phyloP scores from a whole-genome alignment of 805 yeast genomes.

The Scheffersomyces amazonensis region DNA sequence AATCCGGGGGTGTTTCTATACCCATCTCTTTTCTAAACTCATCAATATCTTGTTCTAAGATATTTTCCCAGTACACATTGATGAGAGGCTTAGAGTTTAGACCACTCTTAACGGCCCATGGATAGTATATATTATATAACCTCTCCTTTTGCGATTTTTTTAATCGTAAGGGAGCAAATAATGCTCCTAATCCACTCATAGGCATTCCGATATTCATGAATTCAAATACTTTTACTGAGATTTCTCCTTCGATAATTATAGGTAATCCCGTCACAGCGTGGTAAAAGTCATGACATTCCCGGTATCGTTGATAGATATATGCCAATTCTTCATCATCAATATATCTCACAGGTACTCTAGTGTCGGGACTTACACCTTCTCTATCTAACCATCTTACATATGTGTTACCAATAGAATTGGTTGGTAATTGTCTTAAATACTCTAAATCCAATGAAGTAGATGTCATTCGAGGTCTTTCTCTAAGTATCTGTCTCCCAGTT shows the following conservation, averaged over 20 bases:
- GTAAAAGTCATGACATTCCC: slow-evolving; percentile 96
- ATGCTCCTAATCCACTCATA: slow-evolving; percentile 90
- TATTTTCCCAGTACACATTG: slow-evolving; percentile 89
- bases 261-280: slow-evolving; percentile 92
- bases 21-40: slow-evolving; percentile 72
- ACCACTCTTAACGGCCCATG: slow-evolving; percentile 84
- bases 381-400: slow-evolving; percentile 78
- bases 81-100: slow-evolving; percentile 70
- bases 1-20: slow-evolving; percentile 70
- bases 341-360: slow-evolving; percentile 82
- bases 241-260: slow-evolving; percentile 92
- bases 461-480: slow-evolving; percentile 82
- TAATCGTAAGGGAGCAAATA: slow-evolving; percentile 83
- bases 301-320: slow-evolving; percentile 86
- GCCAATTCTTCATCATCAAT: slow-evolving; percentile 90
- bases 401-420: slow-evolving; percentile 72
- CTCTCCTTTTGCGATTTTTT: slow-evolving; percentile 60
- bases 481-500: slow-evolving; percentile 72
- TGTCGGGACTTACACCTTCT: slow-evolving; percentile 92
- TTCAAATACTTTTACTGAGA: slow-evolving; percentile 88
- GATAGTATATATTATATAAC: slow-evolving; percentile 68
- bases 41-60: slow-evolving; percentile 66
- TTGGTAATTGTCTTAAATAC: slow-evolving; percentile 56
- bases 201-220: slow-evolving; percentile 91
- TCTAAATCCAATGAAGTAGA: slow-evolving; percentile 65